phyloP scores from a whole-genome alignment of 129 eudicot species.

The Lactuca saligna region DNA sequence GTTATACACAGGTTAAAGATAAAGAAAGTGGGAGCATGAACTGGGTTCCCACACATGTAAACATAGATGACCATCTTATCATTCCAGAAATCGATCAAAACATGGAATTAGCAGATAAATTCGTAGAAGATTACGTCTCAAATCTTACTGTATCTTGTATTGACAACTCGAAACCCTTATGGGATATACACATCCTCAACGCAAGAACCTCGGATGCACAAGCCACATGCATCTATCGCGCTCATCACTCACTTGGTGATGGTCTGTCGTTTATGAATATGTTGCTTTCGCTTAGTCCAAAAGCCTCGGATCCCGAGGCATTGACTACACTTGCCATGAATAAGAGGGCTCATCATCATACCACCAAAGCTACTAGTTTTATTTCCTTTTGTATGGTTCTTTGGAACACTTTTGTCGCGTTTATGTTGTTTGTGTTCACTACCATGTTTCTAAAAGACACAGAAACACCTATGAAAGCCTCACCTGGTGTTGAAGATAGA shows the following conservation, averaged over 20 bases:
- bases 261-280: slow-evolving; percentile 41
- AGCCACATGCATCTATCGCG: slow-evolving; percentile 34
- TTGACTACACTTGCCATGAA: slow-evolving; percentile 18
- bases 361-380: not conserved
- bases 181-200: slow-evolving; percentile 43
- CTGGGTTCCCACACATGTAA: slow-evolving; percentile 40
- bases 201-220: slow-evolving; percentile 29
- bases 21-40: slow-evolving; percentile 25
- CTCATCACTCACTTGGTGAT: slow-evolving; percentile 51
- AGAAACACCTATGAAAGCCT: not conserved
- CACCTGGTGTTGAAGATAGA: not conserved
- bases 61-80: slow-evolving; percentile 41
- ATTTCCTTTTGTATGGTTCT: slow-evolving; percentile 3
- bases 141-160: slow-evolving; percentile 34
- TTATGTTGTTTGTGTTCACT: not conserved
- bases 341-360: slow-evolving; percentile 5
- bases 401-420: slow-evolving; percentile 30
- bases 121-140: slow-evolving; percentile 39
- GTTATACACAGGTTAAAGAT: slow-evolving; percentile 22
- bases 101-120: slow-evolving; percentile 27
- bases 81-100: slow-evolving; percentile 20
- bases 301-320: slow-evolving; percentile 30
- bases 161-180: slow-evolving; percentile 38
- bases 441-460: slow-evolving; percentile 7
- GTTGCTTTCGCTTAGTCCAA: slow-evolving; percentile 27